Percentiles rank a stretch among this genome's conserved stretches.
Conservation (phyloP, 2,329 filamentous ascomycete genomes). For the Diaporthe sp. region DNA sequence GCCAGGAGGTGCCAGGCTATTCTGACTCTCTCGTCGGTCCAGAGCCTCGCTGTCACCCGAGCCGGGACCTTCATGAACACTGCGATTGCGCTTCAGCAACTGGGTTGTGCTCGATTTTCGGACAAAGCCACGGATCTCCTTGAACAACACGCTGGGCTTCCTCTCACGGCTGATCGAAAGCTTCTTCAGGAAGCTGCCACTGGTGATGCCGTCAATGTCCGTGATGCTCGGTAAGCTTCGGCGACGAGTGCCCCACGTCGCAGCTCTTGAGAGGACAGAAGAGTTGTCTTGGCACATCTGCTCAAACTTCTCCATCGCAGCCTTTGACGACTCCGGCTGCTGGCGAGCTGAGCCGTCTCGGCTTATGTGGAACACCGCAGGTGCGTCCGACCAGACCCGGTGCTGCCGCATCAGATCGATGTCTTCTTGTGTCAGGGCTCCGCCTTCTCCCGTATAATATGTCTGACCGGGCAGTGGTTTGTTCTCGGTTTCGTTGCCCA, state of each 20-base stretch:
- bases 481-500: constrained; percentile 64
- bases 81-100: constrained; percentile 61
- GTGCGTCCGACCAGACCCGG: constrained; percentile 63
- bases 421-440: constrained; percentile 60
- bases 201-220: constrained; percentile 71
- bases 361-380: constrained; percentile 60
- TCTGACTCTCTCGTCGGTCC: constrained; percentile 55
- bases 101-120: constrained; percentile 61
- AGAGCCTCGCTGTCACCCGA: constrained; percentile 46
- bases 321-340: constrained; percentile 65
- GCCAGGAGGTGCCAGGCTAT: constrained; percentile 65
- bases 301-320: constrained; percentile 66
- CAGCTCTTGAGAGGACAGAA: constrained; percentile 72
- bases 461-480: constrained; percentile 61
- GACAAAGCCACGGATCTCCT: constrained; percentile 63
- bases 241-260: constrained; percentile 78
- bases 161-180: constrained; percentile 66
- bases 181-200: constrained; percentile 74
- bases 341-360: constrained; percentile 48
- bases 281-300: constrained; percentile 66
- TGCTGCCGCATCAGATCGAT: constrained; percentile 62
- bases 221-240: constrained; percentile 71
- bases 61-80: constrained; percentile 52
- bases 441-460: constrained; percentile 59
- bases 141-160: constrained; percentile 68